phyloP scores from a whole-genome alignment of 139 green algal species.

The Asterochloris erici region DNA sequence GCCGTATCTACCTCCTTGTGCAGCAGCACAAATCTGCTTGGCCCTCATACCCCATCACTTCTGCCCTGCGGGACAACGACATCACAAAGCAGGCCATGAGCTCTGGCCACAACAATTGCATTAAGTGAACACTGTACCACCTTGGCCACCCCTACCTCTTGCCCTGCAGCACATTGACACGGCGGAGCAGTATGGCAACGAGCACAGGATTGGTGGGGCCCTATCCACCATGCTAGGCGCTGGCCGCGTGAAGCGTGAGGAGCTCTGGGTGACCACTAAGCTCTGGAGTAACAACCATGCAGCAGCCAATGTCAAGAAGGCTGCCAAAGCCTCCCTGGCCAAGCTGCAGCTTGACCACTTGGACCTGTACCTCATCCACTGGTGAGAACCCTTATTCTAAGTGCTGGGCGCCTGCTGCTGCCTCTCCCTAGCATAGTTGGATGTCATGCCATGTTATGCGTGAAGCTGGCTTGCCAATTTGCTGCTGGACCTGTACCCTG shows the following conservation, averaged over 20 bases:
- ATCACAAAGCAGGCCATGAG: not conserved
- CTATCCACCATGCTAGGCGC: slow-evolving; percentile 19
- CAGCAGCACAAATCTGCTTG: not conserved
- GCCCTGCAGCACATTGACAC: slow-evolving; percentile 12
- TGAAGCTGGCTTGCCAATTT: too few species aligned
- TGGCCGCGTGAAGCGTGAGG: slow-evolving; percentile 25
- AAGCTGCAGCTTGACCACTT: slow-evolving; percentile 82
- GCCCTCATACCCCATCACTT: not conserved
- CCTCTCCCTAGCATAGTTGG: too few species aligned
- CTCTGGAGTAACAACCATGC: slow-evolving; percentile 17
- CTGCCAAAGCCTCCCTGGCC: slow-evolving; percentile 33
- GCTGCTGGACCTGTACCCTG: too few species aligned
- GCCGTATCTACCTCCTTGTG: not conserved
- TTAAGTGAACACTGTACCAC: not conserved
- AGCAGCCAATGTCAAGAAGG: slow-evolving; percentile 24
- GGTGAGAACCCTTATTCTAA: slow-evolving; percentile 2
- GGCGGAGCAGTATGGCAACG: slow-evolving; percentile 29
- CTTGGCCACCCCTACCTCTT: not conserved
- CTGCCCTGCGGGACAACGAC: not conserved
- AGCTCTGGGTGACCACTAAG: slow-evolving; percentile 41
- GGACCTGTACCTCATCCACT: slow-evolving; percentile 85
- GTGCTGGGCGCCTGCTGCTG: too few species aligned
- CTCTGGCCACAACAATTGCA: not conserved
- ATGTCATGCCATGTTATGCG: too few species aligned
- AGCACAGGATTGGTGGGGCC: slow-evolving; percentile 30